Evolutionary conservation across 306 rosid genomes (phyloP).

Genomic region (Comarum palustre): DNA sequence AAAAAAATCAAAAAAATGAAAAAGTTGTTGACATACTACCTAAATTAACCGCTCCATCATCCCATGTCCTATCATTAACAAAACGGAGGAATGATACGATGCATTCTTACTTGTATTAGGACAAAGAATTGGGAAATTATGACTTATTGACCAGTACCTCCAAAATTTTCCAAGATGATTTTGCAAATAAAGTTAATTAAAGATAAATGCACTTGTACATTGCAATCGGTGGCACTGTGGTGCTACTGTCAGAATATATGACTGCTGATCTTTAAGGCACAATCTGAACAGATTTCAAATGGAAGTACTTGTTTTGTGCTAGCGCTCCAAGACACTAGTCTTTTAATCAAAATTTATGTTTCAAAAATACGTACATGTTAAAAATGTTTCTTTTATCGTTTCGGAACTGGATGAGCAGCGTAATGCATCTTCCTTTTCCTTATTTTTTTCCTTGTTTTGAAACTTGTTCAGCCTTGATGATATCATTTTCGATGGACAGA

Average conservation of each 20-base stretch:
- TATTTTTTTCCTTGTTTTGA: no score
- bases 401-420: background rate
- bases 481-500: no score
- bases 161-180: background rate
- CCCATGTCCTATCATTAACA: no score
- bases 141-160: background rate
- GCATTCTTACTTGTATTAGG: background rate
- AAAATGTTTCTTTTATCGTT: no score
- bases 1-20: no score
- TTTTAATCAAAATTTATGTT: background rate
- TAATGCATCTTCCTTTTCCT: no score
- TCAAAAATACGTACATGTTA: background rate
- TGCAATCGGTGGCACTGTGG: conserved; percentile 1
- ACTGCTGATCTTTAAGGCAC: conserved; percentile 5
- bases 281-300: conserved; percentile 3
- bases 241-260: conserved; percentile 24
- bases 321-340: background rate
- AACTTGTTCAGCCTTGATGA: no score
- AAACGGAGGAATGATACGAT: background rate
- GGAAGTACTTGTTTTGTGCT: background rate
- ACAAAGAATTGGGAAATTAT: background rate
- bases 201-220: background rate
- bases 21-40: no score
- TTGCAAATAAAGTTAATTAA: background rate
- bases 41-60: no score